Conservation (phyloP, 2,329 filamentous ascomycete genomes). For the Aspergillus amoenus region DNA sequence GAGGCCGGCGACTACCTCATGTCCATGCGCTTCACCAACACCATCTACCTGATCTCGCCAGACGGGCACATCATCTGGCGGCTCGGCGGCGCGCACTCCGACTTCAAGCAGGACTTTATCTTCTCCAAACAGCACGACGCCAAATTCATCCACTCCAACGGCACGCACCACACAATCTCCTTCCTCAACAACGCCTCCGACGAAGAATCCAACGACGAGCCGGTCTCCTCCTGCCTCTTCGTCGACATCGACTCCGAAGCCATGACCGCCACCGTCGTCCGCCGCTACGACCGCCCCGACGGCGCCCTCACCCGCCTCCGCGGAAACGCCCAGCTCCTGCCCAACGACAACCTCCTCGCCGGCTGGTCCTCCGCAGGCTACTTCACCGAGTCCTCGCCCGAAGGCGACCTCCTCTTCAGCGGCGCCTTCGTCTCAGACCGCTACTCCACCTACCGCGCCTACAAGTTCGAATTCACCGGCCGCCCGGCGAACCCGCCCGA, state of each 20-base stretch:
- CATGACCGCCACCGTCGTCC: slow-evolving; percentile 28
- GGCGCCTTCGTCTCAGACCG: too few species aligned
- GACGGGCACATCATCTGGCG: too few species aligned
- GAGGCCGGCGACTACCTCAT: slow-evolving; percentile 38
- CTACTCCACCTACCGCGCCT: too few species aligned
- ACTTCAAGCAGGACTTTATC: slow-evolving; percentile 26
- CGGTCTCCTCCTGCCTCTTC: slow-evolving; percentile 28
- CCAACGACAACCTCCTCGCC: slow-evolving; percentile 36
- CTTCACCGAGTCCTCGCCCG: too few species aligned
- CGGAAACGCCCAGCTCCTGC: slow-evolving; percentile 35
- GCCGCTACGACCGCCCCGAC: slow-evolving; percentile 34
- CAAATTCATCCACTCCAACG: slow-evolving; percentile 29
- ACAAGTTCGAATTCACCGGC: too few species aligned
- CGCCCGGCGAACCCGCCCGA: too few species aligned
- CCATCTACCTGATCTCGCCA: slow-evolving; percentile 37
- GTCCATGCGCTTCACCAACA: slow-evolving; percentile 39
- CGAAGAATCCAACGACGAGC: slow-evolving; percentile 26
- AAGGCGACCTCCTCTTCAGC: too few species aligned
- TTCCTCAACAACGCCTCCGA: slow-evolving; percentile 37
- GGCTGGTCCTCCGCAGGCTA: slow-evolving; percentile 24
- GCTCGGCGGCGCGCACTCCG: too few species aligned
- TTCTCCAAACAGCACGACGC: slow-evolving; percentile 41
- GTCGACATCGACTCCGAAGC: slow-evolving; percentile 28
- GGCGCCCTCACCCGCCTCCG: slow-evolving; percentile 29
- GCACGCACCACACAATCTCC: slow-evolving; percentile 32